These are phyloP conservation scores for Angomonas deanei DNA, from an alignment of 208 protist species.

Conservation along the genomic window DNA sequence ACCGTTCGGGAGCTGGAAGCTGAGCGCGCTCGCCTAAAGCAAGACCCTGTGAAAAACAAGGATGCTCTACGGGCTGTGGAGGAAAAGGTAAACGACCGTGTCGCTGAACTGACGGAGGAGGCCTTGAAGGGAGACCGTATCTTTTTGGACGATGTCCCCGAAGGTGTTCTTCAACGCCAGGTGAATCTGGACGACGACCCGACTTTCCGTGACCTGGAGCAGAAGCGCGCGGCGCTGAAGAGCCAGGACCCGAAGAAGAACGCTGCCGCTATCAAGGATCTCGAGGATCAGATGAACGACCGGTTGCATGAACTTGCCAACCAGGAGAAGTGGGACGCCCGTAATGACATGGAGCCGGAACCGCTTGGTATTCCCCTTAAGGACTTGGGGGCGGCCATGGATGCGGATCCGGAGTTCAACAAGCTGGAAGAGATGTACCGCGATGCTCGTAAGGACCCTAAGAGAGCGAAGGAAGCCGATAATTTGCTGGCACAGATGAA, in stretches of 20 bases:
- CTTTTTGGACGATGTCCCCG: slow-evolving; percentile 63
- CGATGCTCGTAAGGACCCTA: slow-evolving; percentile 39
- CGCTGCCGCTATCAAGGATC: slow-evolving; percentile 28
- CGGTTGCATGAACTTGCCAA: slow-evolving; percentile 37
- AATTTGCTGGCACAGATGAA: slow-evolving; percentile 72
- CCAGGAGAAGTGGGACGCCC: slow-evolving; percentile 45
- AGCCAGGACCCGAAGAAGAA: slow-evolving; percentile 26
- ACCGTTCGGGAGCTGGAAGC: slow-evolving; percentile 55
- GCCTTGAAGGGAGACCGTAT: slow-evolving; percentile 72
- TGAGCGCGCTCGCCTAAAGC: slow-evolving; percentile 50
- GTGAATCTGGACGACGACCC: slow-evolving; percentile 57
- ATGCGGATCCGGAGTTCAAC: slow-evolving; percentile 54
- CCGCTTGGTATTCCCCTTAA: slow-evolving; percentile 49
- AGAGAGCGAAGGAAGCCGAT: slow-evolving; percentile 34
- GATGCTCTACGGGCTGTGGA: slow-evolving; percentile 45
- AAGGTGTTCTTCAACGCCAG: slow-evolving; percentile 56
- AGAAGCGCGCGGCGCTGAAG: slow-evolving; percentile 59
- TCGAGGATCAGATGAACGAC: slow-evolving; percentile 77
- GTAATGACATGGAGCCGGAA: slow-evolving; percentile 50
- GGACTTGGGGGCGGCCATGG: slow-evolving; percentile 37
- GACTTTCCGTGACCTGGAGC: slow-evolving; percentile 57
- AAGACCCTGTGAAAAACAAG: slow-evolving; percentile 39
- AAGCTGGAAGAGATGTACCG: slow-evolving; percentile 71
- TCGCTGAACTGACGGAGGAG: slow-evolving; percentile 48
- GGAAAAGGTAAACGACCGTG: slow-evolving; percentile 52